Percentiles rank a stretch among this genome's conserved stretches.
Conservation (phyloP, 768 basidiomycete species). For the Phaffia australis region DNA sequence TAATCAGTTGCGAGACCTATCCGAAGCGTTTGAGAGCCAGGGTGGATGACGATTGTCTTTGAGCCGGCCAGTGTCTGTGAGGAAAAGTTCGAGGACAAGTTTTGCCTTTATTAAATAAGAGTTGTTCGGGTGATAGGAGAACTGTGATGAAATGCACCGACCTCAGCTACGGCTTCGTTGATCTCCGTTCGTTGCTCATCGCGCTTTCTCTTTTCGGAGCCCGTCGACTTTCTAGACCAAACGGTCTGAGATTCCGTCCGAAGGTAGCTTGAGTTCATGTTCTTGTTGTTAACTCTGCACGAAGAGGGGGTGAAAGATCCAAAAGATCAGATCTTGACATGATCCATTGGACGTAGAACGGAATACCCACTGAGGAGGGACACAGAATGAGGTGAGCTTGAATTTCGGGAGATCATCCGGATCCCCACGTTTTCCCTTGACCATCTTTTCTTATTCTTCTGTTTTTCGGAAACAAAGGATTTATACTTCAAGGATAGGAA, state of each 20-base stretch:
- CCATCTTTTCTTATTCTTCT: neutral
- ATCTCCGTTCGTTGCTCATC: conserved; percentile 35
- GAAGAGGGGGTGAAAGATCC: conserved; percentile 1
- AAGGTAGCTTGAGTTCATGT: conserved; percentile 63
- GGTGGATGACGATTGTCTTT: conserved; percentile 39
- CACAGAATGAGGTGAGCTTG: conserved; percentile 68
- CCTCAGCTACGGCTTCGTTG: conserved; percentile 30
- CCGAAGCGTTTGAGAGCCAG: conserved; percentile 38
- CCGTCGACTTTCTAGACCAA: conserved; percentile 48
- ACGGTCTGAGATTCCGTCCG: conserved; percentile 63
- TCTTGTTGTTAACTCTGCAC: conserved; percentile 64
- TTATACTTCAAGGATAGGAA: neutral
- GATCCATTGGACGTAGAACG: neutral
- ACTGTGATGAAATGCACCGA: neutral
- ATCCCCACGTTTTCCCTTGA: conserved; percentile 12
- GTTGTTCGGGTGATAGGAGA: neutral
- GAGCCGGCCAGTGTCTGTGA: conserved; percentile 2
- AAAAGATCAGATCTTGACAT: conserved; percentile 6
- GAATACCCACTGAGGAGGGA: conserved; percentile 55
- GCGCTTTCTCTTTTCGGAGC: conserved; percentile 43
- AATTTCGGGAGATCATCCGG: conserved; percentile 34
- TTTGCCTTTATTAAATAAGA: conserved; percentile 10
- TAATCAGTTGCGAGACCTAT: conserved; percentile 39
- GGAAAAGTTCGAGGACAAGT: conserved; percentile 30
- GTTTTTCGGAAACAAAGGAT: neutral